Evolutionary conservation across 805 yeast genomes (phyloP).

Genomic region (Lipomyces sp.): DNA sequence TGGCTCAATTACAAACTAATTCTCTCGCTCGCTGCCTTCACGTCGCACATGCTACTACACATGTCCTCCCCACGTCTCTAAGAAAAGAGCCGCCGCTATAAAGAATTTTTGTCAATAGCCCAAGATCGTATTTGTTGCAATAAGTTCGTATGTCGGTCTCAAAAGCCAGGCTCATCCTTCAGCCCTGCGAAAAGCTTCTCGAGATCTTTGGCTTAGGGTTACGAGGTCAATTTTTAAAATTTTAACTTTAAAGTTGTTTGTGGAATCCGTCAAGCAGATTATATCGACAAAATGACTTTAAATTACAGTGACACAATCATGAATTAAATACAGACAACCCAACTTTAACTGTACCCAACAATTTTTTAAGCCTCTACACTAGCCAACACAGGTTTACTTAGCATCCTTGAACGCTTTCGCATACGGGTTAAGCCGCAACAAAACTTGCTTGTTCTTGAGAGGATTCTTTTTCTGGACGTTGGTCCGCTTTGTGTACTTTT

Average conservation of each 20-base stretch:
- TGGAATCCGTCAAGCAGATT: too few relatives aligned
- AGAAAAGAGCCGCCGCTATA: background rate
- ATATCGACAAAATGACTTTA: background rate
- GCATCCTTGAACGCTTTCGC: constrained; percentile 79
- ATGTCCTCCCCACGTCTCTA: background rate
- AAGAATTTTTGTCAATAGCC: background rate
- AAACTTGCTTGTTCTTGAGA: constrained; percentile 98
- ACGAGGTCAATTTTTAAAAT: background rate
- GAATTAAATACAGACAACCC: constrained; percentile 1
- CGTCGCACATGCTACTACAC: background rate
- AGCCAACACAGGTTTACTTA: constrained; percentile 14
- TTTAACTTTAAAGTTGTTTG: background rate
- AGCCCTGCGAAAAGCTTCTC: background rate
- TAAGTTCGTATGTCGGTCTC: background rate
- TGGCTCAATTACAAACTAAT: background rate
- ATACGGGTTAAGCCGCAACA: constrained; percentile 99
- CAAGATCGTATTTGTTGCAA: background rate
- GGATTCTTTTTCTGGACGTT: constrained; percentile 99
- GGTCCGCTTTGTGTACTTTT: constrained; percentile 87
- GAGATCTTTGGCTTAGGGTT: background rate
- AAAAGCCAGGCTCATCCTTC: background rate
- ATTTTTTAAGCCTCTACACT: background rate
- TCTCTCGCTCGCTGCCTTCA: background rate
- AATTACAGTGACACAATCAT: constrained; percentile 1
- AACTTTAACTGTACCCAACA: background rate